These are phyloP conservation scores for Teunomyces atbi DNA, from an alignment of 805 yeast species.

Conservation along the genomic window DNA sequence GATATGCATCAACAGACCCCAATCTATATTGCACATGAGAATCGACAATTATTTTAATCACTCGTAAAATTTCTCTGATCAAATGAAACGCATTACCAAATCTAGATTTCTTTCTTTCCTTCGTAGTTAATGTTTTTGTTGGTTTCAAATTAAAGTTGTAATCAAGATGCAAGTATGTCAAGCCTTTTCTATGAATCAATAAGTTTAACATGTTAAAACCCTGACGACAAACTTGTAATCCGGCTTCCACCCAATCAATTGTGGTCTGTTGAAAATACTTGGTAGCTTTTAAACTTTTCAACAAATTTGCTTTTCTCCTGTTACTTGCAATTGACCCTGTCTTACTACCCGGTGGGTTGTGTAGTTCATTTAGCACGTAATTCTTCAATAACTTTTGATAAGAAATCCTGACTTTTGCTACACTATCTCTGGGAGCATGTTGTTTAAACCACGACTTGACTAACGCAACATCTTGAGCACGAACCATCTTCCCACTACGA, in stretches of 20 bases:
- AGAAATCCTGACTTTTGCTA: constrained; percentile 79
- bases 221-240: constrained; percentile 87
- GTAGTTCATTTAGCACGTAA: constrained; percentile 69
- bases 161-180: constrained; percentile 90
- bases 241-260: constrained; percentile 98
- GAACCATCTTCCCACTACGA: constrained; percentile 64
- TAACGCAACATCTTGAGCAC: constrained; percentile 89
- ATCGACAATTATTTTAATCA: constrained; percentile 85
- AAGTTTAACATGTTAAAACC: constrained; percentile 92
- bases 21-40: constrained; percentile 88
- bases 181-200: constrained; percentile 84
- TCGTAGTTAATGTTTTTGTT: constrained; percentile 91
- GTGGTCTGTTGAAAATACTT: constrained; percentile 89
- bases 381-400: constrained; percentile 85
- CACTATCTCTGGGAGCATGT: constrained; percentile 58
- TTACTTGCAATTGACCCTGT: constrained; percentile 33
- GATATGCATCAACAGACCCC: constrained; percentile 90
- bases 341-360: constrained; percentile 35
- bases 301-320: constrained; percentile 53
- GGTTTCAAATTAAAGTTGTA: constrained; percentile 96
- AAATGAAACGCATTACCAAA: constrained; percentile 96
- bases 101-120: constrained; percentile 92
- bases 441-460: constrained; percentile 80
- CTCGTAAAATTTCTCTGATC: constrained; percentile 82
- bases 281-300: constrained; percentile 69